Percentiles rank a stretch among this genome's conserved stretches.
phyloP scores from a whole-genome alignment of 2,329 filamentous ascomycete species.

The Calonectria crousiana region DNA sequence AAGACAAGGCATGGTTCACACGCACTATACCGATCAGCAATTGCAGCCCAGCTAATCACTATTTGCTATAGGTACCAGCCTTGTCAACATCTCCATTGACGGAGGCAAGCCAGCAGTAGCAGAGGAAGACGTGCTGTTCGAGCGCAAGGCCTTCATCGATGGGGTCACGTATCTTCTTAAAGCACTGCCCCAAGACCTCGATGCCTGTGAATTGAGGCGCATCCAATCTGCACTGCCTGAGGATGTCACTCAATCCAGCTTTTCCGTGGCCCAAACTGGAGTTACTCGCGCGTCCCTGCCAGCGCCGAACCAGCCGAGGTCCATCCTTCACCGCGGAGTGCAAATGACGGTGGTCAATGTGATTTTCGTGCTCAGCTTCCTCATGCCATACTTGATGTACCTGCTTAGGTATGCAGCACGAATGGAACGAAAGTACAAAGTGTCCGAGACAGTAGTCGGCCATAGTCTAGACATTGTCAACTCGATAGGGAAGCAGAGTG shows the following conservation, averaged over 20 bases:
- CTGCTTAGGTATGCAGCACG: conserved; percentile 66
- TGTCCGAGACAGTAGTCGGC: conserved; percentile 81
- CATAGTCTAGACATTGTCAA: conserved; percentile 69
- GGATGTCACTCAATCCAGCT: conserved; percentile 22
- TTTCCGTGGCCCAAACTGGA: conserved; percentile 7
- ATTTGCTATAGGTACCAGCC: conserved; percentile 39
- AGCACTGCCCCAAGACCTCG: conserved; percentile 70
- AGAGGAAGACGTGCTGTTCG: conserved; percentile 47
- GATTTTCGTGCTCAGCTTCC: conserved; percentile 70
- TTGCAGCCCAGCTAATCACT: background rate
- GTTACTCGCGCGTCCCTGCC: background rate
- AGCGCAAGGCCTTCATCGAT: conserved; percentile 74
- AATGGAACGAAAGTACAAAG: conserved; percentile 75
- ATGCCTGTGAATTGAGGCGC: conserved; percentile 63
- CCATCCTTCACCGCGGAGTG: conserved; percentile 69
- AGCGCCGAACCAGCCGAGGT: conserved; percentile 45
- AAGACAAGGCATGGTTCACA: conserved; percentile 43
- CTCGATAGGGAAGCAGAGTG: conserved; percentile 67
- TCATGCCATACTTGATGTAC: conserved; percentile 71
- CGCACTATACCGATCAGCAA: background rate
- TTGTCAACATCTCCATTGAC: conserved; percentile 45
- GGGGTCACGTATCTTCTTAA: conserved; percentile 73
- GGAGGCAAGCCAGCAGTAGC: conserved; percentile 40
- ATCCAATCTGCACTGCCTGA: conserved; percentile 43
- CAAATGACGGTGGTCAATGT: conserved; percentile 68